A percentile compares a stretch with the other conserved stretches of the same genome.
These are phyloP conservation scores for Globisporangium polare DNA, from an alignment of 352 stramenopile species.

Conservation along the genomic window DNA sequence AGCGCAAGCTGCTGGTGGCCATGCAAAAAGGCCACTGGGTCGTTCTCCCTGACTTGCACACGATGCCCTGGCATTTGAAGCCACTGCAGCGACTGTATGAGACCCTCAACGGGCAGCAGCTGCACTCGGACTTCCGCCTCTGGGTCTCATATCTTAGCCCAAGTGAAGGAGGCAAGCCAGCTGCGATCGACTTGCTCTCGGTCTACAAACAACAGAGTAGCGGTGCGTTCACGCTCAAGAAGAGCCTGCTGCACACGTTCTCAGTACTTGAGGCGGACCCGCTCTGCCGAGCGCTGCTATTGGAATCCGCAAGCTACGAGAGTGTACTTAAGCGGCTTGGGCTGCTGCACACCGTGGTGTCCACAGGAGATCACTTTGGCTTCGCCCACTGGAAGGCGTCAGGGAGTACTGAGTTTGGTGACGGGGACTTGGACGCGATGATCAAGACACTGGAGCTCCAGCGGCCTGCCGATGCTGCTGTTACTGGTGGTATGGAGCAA, in stretches of 20 bases:
- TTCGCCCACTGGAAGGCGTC: constrained; percentile 13
- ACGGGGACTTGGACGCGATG: constrained; percentile 13
- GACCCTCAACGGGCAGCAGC: constrained; percentile 19
- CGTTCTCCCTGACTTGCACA: constrained; percentile 39
- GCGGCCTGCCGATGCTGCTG: background rate
- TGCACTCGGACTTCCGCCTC: constrained; percentile 60
- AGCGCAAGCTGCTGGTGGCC: constrained; percentile 25
- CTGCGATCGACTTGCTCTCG: background rate
- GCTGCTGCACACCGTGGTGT: constrained; percentile 21
- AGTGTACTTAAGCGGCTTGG: constrained; percentile 23
- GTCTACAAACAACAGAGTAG: constrained; percentile 15
- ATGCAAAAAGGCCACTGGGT: constrained; percentile 57
- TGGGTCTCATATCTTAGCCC: constrained; percentile 33
- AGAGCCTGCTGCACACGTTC: constrained; percentile 24
- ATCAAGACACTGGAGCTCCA: background rate
- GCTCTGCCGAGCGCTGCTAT: constrained; percentile 1
- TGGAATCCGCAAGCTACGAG: constrained; percentile 1
- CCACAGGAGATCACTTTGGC: constrained; percentile 12
- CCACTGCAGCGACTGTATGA: constrained; percentile 31
- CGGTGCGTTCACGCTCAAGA: constrained; percentile 19
- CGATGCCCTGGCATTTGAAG: constrained; percentile 12
- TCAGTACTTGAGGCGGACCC: constrained; percentile 20
- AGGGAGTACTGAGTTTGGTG: constrained; percentile 1
- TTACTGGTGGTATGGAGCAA: background rate
- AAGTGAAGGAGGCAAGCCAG: background rate